Base-by-base conservation (phyloP, 2,329 filamentous ascomycete genomes). In the Monosporascus sp. region DNA sequence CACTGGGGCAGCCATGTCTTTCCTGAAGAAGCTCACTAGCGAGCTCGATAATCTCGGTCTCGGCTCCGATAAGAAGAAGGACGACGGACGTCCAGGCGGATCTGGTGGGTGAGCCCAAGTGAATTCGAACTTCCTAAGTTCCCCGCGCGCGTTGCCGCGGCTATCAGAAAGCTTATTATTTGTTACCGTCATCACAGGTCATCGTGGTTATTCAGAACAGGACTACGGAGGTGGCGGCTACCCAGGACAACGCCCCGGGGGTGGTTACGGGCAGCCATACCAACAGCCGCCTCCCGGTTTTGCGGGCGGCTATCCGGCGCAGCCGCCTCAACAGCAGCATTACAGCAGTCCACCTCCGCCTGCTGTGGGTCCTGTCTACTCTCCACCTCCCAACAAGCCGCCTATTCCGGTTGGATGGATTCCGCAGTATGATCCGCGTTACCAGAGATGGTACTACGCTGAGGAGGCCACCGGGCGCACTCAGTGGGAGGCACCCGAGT, bases 371-470 rank as follows among this genome's bases (percentile, higher is more conserved):
- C 66, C 68, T 48, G 64, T 66, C 35, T 69, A 72, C 53, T 66
- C 68, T 17, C 68, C 66, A 24, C 66, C 68, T 20, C 55, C 68
- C 3, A 66, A 66, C 49, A 72, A 71, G 60, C 78, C 84, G 24
- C 72, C 79, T 55, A 72, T 86, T 58, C 77, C 85, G 24, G 64
- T 74, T 49, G 85, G 85, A 59, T 88, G 85, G 85, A 71, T 74
- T 28, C 74, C 82, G 24, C 79, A 86, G 67, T 88, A 79, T 70
- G 85, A 88, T 59, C 77, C 81, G 53, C 75, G 74, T 54, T 72
- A 76, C 55, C 80, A 85, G 63, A 80, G 81, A 52, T 87, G 81
- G 73, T 88, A 81, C 71, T 89, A 85, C 63, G 75, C 83, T 53
- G 83, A 88, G 66, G 72, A 81, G 53, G 74, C 79, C 47, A 81